Conservation (phyloP, 2,329 filamentous ascomycete species). For the Scolecobasidium constrictum region DNA sequence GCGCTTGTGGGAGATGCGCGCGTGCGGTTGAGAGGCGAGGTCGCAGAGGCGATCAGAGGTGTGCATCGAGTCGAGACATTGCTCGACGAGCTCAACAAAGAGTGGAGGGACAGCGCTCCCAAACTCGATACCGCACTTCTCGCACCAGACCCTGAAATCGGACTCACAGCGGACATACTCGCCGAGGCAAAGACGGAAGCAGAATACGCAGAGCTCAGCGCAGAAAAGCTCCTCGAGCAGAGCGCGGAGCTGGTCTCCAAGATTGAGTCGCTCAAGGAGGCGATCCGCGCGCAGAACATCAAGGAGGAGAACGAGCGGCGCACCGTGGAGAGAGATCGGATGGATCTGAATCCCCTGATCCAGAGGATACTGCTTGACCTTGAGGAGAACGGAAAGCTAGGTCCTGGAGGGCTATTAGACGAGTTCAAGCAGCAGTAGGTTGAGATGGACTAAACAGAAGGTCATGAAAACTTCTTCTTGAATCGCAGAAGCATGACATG, state of each 20-base stretch:
- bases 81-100: constrained; percentile 26
- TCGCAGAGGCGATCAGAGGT: constrained; percentile 35
- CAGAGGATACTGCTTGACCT: background rate
- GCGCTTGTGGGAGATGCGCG: constrained; percentile 61
- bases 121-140: too few species aligned
- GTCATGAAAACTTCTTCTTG: too few species aligned
- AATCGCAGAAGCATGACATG: too few species aligned
- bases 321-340: background rate
- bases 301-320: background rate
- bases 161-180: too few species aligned
- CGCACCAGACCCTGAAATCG: too few species aligned
- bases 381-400: background rate
- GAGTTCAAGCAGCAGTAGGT: too few species aligned
- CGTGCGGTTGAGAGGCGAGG: constrained; percentile 30
- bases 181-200: too few species aligned
- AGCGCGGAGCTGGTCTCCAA: background rate
- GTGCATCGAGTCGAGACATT: constrained; percentile 28
- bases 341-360: background rate
- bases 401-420: background rate
- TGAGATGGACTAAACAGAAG: too few species aligned
- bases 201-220: too few species aligned
- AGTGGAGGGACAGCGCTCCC: too few species aligned
- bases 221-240: background rate
- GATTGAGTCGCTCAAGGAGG: background rate
- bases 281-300: background rate